Evolutionary conservation across 2,329 filamentous ascomycete species (phyloP), one percentile per base, ranked within the genome.

Genomic region (Drechmeria coniospora): DNA sequence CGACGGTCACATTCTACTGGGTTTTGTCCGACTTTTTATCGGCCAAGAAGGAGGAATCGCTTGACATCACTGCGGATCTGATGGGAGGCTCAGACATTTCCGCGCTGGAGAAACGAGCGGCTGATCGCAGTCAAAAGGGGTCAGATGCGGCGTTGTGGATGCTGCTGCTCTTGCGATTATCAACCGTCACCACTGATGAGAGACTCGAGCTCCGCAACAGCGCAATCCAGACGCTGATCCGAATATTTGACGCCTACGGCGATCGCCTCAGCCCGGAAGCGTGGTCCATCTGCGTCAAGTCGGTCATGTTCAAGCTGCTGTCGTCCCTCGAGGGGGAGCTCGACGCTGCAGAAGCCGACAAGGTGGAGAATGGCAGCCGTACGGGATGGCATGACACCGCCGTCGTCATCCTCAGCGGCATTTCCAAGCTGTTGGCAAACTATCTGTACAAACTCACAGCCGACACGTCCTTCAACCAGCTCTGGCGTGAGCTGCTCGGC

Each of bases 1-100:
- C 90, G 19, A 90, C 86, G 1, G 81, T 93, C 7, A 93, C 87
- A 0, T 90, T 92, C 46, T 92, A 93, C 50, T 94, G 86, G 83
- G 86, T 87, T 29, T 68, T 94, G 6, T 93, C 87, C 0, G 86
- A 94, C 49, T 90, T 86, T 37, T 61, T 95, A 4, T 75, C 71
- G 2, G 56, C 63, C 3, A 70, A 68, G 38, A 70, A 63, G 29
- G 61, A 60, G 32, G 59, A n/a, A n/a, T n/a, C 64, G 0, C 64
- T 76, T 24, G 61, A 65, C 1, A 67, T 77, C 18, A 73, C 65
- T 1, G 56, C 64, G 23, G 60, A 63, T 27, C 59, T 75, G 33
- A 60, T 74, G 31, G 53, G 60, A 24, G 57, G 63, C 34, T 44
- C 63, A 33, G 55, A 70, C 40, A 42, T 42, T 8, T 37, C 51